Evolutionary conservation across 2,329 filamentous ascomycete genomes (phyloP), one percentile per base, ranked within the genome.

Genomic region (Thielaviopsis punctulata): DNA sequence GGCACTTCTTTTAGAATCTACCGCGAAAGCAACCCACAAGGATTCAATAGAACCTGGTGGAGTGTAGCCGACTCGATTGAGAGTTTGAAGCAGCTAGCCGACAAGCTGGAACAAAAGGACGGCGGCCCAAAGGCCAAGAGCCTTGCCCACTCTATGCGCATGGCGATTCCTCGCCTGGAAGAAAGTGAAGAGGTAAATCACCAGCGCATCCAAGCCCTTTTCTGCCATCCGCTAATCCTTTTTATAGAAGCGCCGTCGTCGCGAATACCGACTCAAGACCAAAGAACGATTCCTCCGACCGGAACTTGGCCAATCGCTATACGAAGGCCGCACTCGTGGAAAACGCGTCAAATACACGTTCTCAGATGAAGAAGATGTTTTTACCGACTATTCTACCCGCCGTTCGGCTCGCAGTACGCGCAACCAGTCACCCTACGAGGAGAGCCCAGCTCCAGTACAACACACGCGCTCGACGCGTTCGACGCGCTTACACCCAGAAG

Each of bases 341-440:
- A 96, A 98, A 71, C 84, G 90, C 56, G 84, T 94, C 68, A 93
- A 89, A 66, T 98, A 98, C 63, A 98, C 87, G 0, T 98, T 86
- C 62, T 93, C 88, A 0, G 89, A 95, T 50, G 86, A 93, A 22
- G 82, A 82, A 33, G 79, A 82, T 15, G 78, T 79, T 49, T 76
- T 72, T 52, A 77, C 77, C n/a, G 77, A 82, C 61, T 81, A 80
- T 33, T 75, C 76, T 9, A 64, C 62, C 5, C 63, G 89, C 71
- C 77, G 81, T 6, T 86, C 86, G 12, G 75, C 79, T 18, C 80
- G 90, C 23, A 84, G 87, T 58, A 87, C 84, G 1, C 77, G 82
- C 39, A 74, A 80, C 9, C 80, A 79, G 18, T 52, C 50, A 9
- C 53, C 50, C n/a, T 39, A 45, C 18, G 49, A 55, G 13, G 53